Conservation (phyloP, 208 protist genomes). For the Wallacemonas sp. region DNA sequence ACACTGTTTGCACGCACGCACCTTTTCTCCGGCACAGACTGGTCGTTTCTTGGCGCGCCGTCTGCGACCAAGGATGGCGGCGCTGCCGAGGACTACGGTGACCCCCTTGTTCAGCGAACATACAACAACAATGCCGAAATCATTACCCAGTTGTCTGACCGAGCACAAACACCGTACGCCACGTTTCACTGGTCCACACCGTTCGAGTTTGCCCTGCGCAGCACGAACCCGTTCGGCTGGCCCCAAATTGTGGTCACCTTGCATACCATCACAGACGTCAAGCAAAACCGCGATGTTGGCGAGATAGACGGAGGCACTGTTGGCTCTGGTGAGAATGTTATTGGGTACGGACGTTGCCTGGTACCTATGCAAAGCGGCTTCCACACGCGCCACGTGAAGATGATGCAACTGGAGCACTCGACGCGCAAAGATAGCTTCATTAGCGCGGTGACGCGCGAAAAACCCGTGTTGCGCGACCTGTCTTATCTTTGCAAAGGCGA, state of each 20-base stretch:
- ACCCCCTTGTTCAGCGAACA: slow-evolving; percentile 41
- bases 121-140: slow-evolving; percentile 76
- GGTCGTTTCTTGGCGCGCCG: slow-evolving; percentile 40
- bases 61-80: slow-evolving; percentile 7
- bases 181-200: slow-evolving; percentile 73
- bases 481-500: slow-evolving; percentile 79
- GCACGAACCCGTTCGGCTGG: slow-evolving; percentile 83
- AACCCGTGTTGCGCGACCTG: slow-evolving; percentile 69
- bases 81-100: slow-evolving; percentile 2
- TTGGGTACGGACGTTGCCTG: slow-evolving; percentile 82
- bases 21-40: slow-evolving; percentile 79
- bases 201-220: slow-evolving; percentile 80
- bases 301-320: slow-evolving; percentile 37
- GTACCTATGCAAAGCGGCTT: slow-evolving; percentile 70
- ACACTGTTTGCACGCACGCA: slow-evolving; percentile 80
- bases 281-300: slow-evolving; percentile 21
- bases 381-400: slow-evolving; percentile 43
- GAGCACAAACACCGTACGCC: slow-evolving; percentile 48
- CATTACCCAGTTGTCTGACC: slow-evolving; percentile 76
- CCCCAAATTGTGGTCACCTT: slow-evolving; percentile 81
- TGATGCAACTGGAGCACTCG: slow-evolving; percentile 75
- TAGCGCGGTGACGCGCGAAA: slow-evolving; percentile 48
- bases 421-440: slow-evolving; percentile 68
- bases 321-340: slow-evolving; percentile 45
- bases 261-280: slow-evolving; percentile 49